Percentiles rank a stretch among this genome's conserved stretches.
phyloP scores from a whole-genome alignment of 441 rosid genomes.

The Bocquillonia castaneifolia region DNA sequence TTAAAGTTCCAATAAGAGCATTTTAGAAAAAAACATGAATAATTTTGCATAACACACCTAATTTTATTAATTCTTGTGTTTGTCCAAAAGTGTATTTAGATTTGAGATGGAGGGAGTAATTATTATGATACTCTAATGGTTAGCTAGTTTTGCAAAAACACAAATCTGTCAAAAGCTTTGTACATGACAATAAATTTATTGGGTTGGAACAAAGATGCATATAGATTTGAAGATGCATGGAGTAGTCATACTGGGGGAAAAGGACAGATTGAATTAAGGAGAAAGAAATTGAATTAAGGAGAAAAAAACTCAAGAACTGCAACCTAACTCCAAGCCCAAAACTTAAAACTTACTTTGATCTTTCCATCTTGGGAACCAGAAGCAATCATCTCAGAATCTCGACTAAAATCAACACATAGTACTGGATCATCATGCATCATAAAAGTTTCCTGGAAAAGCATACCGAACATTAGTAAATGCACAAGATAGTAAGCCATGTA shows the following conservation, averaged over 20 bases:
- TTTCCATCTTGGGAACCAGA: conserved; percentile 97
- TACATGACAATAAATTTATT: not conserved
- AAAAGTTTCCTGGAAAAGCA: conserved; percentile 77
- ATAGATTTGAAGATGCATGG: not conserved
- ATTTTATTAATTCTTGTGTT: too few relatives aligned
- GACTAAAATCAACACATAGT: conserved; percentile 94
- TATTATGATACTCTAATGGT: too few relatives aligned
- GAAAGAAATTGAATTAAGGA: not conserved
- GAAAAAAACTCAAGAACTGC: not conserved
- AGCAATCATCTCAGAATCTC: conserved; percentile 96
- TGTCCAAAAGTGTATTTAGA: too few relatives aligned
- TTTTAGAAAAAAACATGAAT: too few relatives aligned
- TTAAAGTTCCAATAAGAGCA: too few relatives aligned
- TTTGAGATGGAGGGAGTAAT: too few relatives aligned
- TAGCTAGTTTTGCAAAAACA: not conserved
- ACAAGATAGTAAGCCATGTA: conserved; percentile 7
- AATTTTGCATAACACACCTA: too few relatives aligned
- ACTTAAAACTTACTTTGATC: conserved; percentile 63
- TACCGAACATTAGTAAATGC: conserved; percentile 7
- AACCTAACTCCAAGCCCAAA: conserved; percentile 16
- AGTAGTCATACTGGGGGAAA: not conserved
- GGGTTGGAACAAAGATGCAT: not conserved
- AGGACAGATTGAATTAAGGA: not conserved
- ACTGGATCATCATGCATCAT: conserved; percentile 99
- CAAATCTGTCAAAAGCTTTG: not conserved